Evolutionary conservation across 768 basidiomycete genomes (phyloP).

Genomic region (Phylloporus sp.): DNA sequence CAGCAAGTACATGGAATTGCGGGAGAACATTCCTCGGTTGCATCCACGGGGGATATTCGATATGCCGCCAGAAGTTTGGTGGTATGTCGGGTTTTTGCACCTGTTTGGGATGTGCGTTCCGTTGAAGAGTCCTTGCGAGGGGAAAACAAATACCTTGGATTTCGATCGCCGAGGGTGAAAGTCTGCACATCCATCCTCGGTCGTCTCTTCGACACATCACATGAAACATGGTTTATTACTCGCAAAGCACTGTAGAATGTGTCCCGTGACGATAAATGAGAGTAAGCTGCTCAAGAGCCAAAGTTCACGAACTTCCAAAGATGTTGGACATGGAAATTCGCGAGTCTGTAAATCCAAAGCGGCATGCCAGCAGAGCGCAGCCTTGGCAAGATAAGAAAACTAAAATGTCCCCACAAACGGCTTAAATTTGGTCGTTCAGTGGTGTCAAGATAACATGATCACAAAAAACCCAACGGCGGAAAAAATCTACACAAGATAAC

Average conservation of each 20-base stretch:
- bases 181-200: too few relatives aligned
- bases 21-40: slow-evolving; percentile 12
- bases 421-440: too few relatives aligned
- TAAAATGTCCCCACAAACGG: neutral
- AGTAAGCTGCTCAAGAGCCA: too few relatives aligned
- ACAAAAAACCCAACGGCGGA: neutral
- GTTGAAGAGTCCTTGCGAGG: slow-evolving; percentile 23
- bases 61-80: slow-evolving; percentile 27
- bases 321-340: too few relatives aligned
- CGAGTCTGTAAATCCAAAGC: neutral
- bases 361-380: neutral
- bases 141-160: too few relatives aligned
- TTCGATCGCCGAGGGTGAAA: too few relatives aligned
- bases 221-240: too few relatives aligned
- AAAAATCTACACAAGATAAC: neutral
- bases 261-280: too few relatives aligned
- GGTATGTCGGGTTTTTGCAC: slow-evolving; percentile 24
- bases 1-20: slow-evolving; percentile 27
- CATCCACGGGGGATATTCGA: slow-evolving; percentile 15
- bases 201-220: too few relatives aligned
- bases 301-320: too few relatives aligned
- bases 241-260: too few relatives aligned
- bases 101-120: slow-evolving; percentile 21
- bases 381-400: neutral
- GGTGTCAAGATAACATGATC: neutral